Conservation (phyloP, 306 rosid genomes). For the Cucurbita pepo region DNA sequence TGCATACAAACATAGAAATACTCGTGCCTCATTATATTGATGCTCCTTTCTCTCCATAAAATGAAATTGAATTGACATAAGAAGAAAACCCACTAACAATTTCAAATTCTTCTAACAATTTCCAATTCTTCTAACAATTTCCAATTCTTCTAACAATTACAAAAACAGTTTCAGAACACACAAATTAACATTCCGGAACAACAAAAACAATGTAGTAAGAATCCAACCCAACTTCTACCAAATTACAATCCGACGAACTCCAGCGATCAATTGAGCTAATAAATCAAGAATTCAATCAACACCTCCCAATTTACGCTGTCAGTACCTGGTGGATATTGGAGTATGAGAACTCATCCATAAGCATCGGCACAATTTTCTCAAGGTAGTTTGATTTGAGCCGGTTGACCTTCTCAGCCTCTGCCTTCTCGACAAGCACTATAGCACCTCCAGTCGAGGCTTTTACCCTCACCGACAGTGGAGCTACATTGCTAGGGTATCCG, state of each 20-base stretch:
- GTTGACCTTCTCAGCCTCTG: constrained; percentile 45
- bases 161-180: neutral
- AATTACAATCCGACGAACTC: neutral
- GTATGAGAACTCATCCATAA: constrained; percentile 80
- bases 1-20: neutral
- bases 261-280: neutral
- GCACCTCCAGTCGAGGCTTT: constrained; percentile 34
- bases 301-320: neutral
- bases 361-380: constrained; percentile 59
- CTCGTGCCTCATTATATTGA: no score
- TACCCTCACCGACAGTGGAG: constrained; percentile 20
- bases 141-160: no score
- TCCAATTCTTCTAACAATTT: no score
- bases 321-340: constrained; percentile 49
- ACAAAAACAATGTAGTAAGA: neutral
- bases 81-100: no score
- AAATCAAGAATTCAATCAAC: neutral
- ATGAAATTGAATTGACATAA: neutral
- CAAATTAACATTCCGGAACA: neutral
- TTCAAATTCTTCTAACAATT: no score
- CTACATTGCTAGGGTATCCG: constrained; percentile 21
- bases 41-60: no score
- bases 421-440: constrained; percentile 61
- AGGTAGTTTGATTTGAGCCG: constrained; percentile 55
- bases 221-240: neutral